Evolutionary conservation across 2,329 filamentous ascomycete genomes (phyloP).

Genomic region (Didymella sp.): DNA sequence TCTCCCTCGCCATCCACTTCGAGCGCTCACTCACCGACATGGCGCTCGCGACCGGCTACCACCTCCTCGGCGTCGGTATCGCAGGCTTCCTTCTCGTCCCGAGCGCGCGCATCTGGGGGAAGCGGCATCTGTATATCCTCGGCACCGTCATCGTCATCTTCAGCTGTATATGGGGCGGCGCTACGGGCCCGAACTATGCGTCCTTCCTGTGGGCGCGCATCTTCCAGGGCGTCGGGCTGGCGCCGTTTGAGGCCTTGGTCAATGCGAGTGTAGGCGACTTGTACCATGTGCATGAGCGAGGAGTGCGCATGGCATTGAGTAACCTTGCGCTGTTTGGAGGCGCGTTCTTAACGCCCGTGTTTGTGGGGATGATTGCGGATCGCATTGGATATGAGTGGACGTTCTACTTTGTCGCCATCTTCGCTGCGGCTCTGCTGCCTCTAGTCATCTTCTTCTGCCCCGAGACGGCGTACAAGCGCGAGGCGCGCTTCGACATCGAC

Average conservation of each 20-base stretch:
- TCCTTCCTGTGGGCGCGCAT: conserved; percentile 80
- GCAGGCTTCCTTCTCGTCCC: conserved; percentile 87
- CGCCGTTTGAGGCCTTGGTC: conserved; percentile 88
- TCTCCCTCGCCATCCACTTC: conserved; percentile 76
- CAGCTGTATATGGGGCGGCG: conserved; percentile 80
- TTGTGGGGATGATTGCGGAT: conserved; percentile 84
- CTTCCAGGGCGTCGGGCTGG: conserved; percentile 84
- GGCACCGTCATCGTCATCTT: conserved; percentile 76
- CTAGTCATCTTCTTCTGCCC: conserved; percentile 80
- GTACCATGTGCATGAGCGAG: conserved; percentile 86
- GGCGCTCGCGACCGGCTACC: conserved; percentile 85
- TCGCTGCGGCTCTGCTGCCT: conserved; percentile 73
- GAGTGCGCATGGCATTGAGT: conserved; percentile 83
- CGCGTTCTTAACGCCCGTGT: conserved; percentile 81
- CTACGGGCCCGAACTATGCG: conserved; percentile 69
- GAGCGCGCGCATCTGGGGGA: conserved; percentile 88
- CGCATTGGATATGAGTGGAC: conserved; percentile 83
- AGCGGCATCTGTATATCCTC: conserved; percentile 84
- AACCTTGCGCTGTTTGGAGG: conserved; percentile 75
- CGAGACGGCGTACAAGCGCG: conserved; percentile 79
- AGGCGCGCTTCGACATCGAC: conserved; percentile 73
- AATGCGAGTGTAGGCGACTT: conserved; percentile 90
- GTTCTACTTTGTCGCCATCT: conserved; percentile 88
- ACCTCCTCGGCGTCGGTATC: conserved; percentile 80
- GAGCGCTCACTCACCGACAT: conserved; percentile 72